Evolutionary conservation across 2,329 filamentous ascomycete species (phyloP), one percentile per base, ranked within the genome.

Genomic region (Phaeosphaeriaceae sp.): DNA sequence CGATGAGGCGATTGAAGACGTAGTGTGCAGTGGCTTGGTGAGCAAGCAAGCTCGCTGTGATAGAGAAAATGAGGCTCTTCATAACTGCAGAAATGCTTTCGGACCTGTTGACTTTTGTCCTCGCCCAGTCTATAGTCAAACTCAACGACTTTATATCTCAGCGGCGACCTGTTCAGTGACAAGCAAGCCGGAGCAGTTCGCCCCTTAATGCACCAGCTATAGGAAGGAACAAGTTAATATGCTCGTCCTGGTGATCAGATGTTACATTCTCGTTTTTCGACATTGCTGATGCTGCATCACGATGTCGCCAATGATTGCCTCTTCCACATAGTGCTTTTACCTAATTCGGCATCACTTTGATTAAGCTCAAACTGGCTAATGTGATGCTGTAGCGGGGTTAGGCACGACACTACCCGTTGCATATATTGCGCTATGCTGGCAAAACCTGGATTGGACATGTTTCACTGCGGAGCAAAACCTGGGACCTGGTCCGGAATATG

Each of bases 1-100:
- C 51, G 30, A 69, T 52, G 17, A 70, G 55, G 28, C 56, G 56
- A 43, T 49, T 59, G 58, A 70, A 70, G 19, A 58, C 44, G 42
- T 70, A 52, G 30, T 59, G 52, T n/a, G 56, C 49, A n/a, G 42
- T 43, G 24, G 47, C 24, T 26, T 11, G 24, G 10, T 23, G 24
- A 10, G 32, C 11, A 11, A 50, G 49, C 26, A 50, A 30, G 17
- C 21, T 48, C 43, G 48, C n/a, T 54, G 56, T n/a, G 28, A 55
- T 22, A 17, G 19, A 50, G 7, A 35, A 23, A 28, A 2, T 30
- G 24, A 22, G 15, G 15, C n/a, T 19, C 43, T 35, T 53, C 21
- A 48, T 23, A 23, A 46, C 11, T 15, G 22, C 15, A 26, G 15
- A 32, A 35, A 1, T 10, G 19, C 1, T 21, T 7, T 6, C n/a